Evolutionary conservation across 495 filamentous ascomycete species (phyloP).

Genomic region (Pseudomonodictys pantanalensis): DNA sequence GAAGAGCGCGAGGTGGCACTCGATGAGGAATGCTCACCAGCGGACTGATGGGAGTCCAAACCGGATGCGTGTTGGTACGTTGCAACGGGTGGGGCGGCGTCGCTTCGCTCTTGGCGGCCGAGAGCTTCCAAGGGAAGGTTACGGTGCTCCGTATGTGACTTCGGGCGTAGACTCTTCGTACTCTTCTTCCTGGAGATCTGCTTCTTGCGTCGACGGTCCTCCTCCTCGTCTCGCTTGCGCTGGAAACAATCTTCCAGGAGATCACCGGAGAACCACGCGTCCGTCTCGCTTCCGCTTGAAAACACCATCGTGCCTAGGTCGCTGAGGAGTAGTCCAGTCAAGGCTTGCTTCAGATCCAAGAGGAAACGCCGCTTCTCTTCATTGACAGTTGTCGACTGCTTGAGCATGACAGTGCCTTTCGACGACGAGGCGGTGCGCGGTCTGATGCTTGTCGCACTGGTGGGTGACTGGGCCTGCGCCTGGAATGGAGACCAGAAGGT

Average conservation of each 20-base stretch:
- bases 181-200: conserved; percentile 53
- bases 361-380: conserved; percentile 67
- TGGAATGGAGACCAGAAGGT: conserved; percentile 86
- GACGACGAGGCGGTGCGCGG: conserved; percentile 52
- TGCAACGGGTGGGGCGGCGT: conserved; percentile 48
- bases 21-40: conserved; percentile 42
- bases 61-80: conserved; percentile 46
- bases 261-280: conserved; percentile 77
- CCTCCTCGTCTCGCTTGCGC: conserved; percentile 58
- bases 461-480: conserved; percentile 48
- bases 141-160: conserved; percentile 24
- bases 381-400: conserved; percentile 41
- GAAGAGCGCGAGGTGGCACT: conserved; percentile 43
- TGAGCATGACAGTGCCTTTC: conserved; percentile 58
- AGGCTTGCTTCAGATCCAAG: conserved; percentile 68
- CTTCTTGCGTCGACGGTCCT: conserved; percentile 49
- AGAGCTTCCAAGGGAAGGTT: conserved; percentile 39
- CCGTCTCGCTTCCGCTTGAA: conserved; percentile 84
- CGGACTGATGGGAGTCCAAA: conserved; percentile 34
- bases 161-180: conserved; percentile 43
- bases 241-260: conserved; percentile 76
- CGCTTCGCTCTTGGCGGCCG: conserved; percentile 44
- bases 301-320: conserved; percentile 86
- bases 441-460: conserved; percentile 40
- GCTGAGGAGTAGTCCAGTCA: conserved; percentile 82